A percentile compares a stretch with the other conserved stretches of the same genome.
phyloP scores from a whole-genome alignment of 2,329 filamentous ascomycete genomes.

The Phaeosphaeria sp. region DNA sequence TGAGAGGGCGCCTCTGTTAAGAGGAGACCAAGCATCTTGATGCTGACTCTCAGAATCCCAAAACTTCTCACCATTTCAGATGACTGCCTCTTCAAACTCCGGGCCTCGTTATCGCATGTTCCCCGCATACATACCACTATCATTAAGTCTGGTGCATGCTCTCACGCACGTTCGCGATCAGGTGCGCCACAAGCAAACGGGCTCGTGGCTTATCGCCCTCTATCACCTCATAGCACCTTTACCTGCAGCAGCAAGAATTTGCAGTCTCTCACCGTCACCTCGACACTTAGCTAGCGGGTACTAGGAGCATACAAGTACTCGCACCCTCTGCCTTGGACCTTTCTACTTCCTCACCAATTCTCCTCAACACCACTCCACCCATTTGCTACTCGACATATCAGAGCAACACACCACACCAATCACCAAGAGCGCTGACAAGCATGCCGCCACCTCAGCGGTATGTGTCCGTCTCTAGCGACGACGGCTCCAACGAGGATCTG shows the following conservation, averaged over 20 bases:
- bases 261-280: background rate
- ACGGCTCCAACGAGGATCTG: background rate
- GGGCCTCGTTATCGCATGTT: too few relatives aligned
- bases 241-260: background rate
- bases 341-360: background rate
- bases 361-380: too few relatives aligned
- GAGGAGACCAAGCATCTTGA: constrained; percentile 1
- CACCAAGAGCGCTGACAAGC: background rate
- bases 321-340: background rate
- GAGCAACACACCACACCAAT: background rate
- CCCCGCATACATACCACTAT: background rate
- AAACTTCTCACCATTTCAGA: too few relatives aligned
- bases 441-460: background rate
- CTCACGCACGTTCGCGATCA: background rate
- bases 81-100: too few relatives aligned
- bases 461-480: background rate
- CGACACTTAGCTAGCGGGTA: background rate
- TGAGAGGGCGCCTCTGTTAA: constrained; percentile 32
- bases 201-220: background rate
- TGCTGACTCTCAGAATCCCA: too few relatives aligned
- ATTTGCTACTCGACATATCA: background rate
- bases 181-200: background rate
- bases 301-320: background rate
- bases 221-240: background rate
- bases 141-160: background rate